These are phyloP conservation scores for Alternaria novae-zelandiae DNA, from an alignment of 2,329 filamentous ascomycete genomes.

Conservation along the genomic window DNA sequence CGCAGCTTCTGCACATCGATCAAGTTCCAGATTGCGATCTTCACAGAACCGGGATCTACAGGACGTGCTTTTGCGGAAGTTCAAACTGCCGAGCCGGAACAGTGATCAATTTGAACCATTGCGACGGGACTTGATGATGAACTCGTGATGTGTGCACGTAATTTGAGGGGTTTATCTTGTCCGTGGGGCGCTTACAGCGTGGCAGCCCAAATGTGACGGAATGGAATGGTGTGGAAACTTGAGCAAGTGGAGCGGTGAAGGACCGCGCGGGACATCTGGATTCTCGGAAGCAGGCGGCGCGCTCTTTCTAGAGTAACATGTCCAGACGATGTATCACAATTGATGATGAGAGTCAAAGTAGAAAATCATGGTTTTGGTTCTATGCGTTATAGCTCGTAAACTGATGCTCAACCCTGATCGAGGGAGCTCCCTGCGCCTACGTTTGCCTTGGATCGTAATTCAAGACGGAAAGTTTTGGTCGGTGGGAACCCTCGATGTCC, in stretches of 20 bases:
- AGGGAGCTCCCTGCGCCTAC: slow-evolving; percentile 43
- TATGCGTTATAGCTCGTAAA: slow-evolving; percentile 24
- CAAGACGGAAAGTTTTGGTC: slow-evolving; percentile 11
- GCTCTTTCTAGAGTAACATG: background rate
- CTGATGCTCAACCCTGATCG: slow-evolving; percentile 37
- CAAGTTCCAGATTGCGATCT: background rate
- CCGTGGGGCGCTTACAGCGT: background rate
- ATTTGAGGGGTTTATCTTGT: background rate
- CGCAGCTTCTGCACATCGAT: background rate
- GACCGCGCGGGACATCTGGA: background rate
- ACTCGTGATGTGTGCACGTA: background rate
- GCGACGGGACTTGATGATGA: background rate
- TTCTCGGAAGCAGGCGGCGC: background rate
- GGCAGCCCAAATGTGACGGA: background rate
- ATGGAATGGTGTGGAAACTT: background rate
- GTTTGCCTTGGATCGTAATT: slow-evolving; percentile 13
- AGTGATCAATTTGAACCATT: slow-evolving; percentile 1
- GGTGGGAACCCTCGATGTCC: background rate
- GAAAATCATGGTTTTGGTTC: background rate
- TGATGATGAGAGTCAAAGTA: background rate
- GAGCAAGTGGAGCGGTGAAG: background rate
- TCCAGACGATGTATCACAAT: background rate
- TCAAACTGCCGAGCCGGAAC: background rate
- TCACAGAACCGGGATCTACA: background rate
- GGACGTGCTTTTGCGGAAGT: background rate